A percentile compares a stretch with the other conserved stretches of the same genome.
Evolutionary conservation across 257 asterid genomes (phyloP).

Genomic region (Nemophila menziesii): DNA sequence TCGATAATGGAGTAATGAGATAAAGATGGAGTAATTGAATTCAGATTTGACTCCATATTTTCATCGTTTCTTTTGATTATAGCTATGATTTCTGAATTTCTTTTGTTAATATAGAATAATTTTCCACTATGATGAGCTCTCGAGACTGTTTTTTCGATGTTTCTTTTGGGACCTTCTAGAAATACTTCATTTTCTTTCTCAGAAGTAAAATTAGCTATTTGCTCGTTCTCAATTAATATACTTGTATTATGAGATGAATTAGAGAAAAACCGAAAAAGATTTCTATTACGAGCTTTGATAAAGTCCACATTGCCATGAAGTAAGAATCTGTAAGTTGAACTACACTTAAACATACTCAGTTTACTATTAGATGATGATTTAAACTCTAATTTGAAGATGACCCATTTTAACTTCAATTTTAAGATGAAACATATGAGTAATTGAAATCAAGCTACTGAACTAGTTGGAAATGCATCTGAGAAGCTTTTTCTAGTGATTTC

Average conservation of each 20-base stretch:
- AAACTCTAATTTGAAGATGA: slow-evolving; percentile 4
- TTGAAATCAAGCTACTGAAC: too few species aligned
- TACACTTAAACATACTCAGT: slow-evolving; percentile 1
- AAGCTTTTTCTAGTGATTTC: too few species aligned
- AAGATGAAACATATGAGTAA: slow-evolving; percentile 8
- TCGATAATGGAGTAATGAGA: slow-evolving; percentile 19
- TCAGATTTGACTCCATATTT: slow-evolving; percentile 41
- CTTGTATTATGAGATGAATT: slow-evolving; percentile 12
- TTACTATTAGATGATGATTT: slow-evolving; percentile 8
- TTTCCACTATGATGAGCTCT: slow-evolving; percentile 3
- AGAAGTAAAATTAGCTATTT: too few species aligned
- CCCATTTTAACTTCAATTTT: slow-evolving; percentile 8
- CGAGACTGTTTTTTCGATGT: background rate
- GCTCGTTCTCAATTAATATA: slow-evolving; percentile 9
- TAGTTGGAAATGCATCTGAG: too few species aligned
- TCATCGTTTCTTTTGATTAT: slow-evolving; percentile 27
- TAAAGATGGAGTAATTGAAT: slow-evolving; percentile 16
- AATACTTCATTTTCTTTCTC: slow-evolving; percentile 11
- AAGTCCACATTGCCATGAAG: background rate
- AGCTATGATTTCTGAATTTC: slow-evolving; percentile 30
- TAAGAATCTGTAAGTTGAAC: background rate
- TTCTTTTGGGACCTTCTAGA: background rate
- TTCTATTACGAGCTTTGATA: slow-evolving; percentile 6
- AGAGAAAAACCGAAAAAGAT: slow-evolving; percentile 13
- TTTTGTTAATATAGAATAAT: slow-evolving; percentile 1